Evolutionary conservation across 2,329 filamentous ascomycete species (phyloP).

Genomic region (Lecanoromycetidae sp.): DNA sequence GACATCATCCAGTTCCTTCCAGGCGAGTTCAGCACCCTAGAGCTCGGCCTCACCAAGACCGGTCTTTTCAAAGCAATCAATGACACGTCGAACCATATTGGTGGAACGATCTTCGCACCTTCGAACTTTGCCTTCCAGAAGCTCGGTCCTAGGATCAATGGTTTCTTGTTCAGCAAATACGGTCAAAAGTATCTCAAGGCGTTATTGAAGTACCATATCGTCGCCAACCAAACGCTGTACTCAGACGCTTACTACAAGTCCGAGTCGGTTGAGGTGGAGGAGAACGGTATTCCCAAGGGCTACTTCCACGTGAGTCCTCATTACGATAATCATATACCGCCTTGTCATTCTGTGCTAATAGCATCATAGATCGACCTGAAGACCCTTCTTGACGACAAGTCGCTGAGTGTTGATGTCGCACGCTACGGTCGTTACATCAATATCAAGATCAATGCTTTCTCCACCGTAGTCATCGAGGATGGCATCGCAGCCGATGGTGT

Average conservation of each 20-base stretch:
- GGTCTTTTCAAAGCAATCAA: slow-evolving; percentile 53
- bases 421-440: slow-evolving; percentile 54
- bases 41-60: slow-evolving; percentile 62
- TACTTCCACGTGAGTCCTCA: slow-evolving; percentile 47
- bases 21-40: slow-evolving; percentile 62
- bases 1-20: slow-evolving; percentile 56
- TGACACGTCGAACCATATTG: slow-evolving; percentile 42
- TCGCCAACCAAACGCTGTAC: slow-evolving; percentile 64
- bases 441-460: slow-evolving; percentile 65
- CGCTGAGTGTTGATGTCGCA: slow-evolving; percentile 58
- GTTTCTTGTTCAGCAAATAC: slow-evolving; percentile 69
- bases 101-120: slow-evolving; percentile 70
- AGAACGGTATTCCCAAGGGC: slow-evolving; percentile 30
- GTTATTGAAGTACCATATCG: slow-evolving; percentile 67
- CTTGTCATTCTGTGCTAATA: not conserved
- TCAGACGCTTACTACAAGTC: slow-evolving; percentile 64
- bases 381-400: slow-evolving; percentile 56
- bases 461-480: slow-evolving; percentile 54
- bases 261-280: slow-evolving; percentile 17
- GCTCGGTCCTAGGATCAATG: slow-evolving; percentile 61
- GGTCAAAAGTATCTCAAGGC: slow-evolving; percentile 67
- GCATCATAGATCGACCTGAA: slow-evolving; percentile 46
- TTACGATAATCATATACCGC: not conserved
- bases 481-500: slow-evolving; percentile 67
- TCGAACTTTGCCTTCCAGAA: slow-evolving; percentile 67